Conservation (phyloP, 2,329 filamentous ascomycete species). For the Pseudogymnoascus pannorum region DNA sequence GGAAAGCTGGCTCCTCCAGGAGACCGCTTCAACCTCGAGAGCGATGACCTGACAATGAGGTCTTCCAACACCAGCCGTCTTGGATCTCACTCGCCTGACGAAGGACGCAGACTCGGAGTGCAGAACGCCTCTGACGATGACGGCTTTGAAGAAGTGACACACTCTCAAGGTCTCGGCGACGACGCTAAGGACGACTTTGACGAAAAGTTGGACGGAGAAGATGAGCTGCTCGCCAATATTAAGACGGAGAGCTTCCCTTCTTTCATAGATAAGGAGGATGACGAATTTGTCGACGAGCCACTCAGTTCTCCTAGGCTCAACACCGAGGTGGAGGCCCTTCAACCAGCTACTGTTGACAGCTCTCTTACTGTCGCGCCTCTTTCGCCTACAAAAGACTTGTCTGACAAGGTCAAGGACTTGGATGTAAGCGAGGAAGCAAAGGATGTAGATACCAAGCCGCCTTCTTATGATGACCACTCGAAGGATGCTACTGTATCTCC, state of each 20-base stretch:
- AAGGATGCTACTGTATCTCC: constrained; percentile 7
- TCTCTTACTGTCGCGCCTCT: constrained; percentile 51
- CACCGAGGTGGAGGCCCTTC: constrained; percentile 50
- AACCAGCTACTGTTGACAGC: constrained; percentile 47
- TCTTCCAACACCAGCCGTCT: constrained; percentile 39
- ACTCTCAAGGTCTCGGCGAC: constrained; percentile 62
- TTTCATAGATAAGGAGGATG: constrained; percentile 54
- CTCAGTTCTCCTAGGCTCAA: constrained; percentile 60
- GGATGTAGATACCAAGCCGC: constrained; percentile 21
- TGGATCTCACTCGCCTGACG: constrained; percentile 48
- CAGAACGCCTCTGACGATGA: constrained; percentile 81
- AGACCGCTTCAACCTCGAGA: constrained; percentile 32
- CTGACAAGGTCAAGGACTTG: constrained; percentile 24
- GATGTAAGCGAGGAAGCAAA: constrained; percentile 23
- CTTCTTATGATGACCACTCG: constrained; percentile 16
- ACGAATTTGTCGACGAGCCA: constrained; percentile 73
- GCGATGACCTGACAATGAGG: constrained; percentile 58
- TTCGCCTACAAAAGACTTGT: constrained; percentile 42
- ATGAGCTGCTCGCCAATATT: constrained; percentile 39
- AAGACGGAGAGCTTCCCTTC: constrained; percentile 30
- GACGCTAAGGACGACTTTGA: constrained; percentile 64
- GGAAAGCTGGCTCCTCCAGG: constrained; percentile 56
- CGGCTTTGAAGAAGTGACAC: constrained; percentile 83
- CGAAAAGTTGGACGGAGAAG: constrained; percentile 45
- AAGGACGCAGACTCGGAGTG: constrained; percentile 64